Evolutionary conservation across 2,329 filamentous ascomycete genomes (phyloP).

Genomic region (Fusarium denticulatum): DNA sequence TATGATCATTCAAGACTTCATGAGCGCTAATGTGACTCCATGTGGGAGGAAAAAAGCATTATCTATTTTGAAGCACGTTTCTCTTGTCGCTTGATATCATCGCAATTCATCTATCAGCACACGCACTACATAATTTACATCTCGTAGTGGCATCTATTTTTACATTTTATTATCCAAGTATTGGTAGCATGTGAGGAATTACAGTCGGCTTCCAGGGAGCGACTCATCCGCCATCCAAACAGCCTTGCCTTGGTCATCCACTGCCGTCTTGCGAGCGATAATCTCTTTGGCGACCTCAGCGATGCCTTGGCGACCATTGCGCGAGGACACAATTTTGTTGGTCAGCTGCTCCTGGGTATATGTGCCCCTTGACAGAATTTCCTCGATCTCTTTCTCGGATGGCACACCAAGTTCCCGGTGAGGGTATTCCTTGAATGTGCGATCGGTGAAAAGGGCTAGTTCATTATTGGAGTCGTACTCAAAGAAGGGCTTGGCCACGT

Average conservation of each 20-base stretch:
- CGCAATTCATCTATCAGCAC: constrained; percentile 41
- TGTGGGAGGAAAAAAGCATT: constrained; percentile 18
- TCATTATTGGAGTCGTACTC: constrained; percentile 53
- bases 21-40: constrained; percentile 8
- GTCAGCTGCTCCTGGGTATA: constrained; percentile 67
- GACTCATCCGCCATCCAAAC: constrained; percentile 50
- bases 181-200: constrained; percentile 25
- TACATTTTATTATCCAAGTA: constrained; percentile 36
- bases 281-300: constrained; percentile 75
- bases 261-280: constrained; percentile 67
- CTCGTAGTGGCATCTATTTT: constrained; percentile 41
- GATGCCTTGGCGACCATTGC: constrained; percentile 74
- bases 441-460: constrained; percentile 69
- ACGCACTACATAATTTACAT: constrained; percentile 33
- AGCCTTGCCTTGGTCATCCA: constrained; percentile 55
- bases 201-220: constrained; percentile 48
- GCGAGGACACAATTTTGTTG: constrained; percentile 67
- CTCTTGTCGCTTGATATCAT: constrained; percentile 21
- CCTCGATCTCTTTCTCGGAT: constrained; percentile 69
- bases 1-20: not conserved
- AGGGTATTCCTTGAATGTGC: constrained; percentile 79
- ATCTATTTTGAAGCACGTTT: constrained; percentile 8
- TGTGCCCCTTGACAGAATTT: constrained; percentile 52
- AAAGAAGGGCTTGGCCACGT: constrained; percentile 77
- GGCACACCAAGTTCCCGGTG: constrained; percentile 77